These are phyloP conservation scores for Abelmoschus esculentus DNA, from an alignment of 345 rosid species.

Conservation along the genomic window DNA sequence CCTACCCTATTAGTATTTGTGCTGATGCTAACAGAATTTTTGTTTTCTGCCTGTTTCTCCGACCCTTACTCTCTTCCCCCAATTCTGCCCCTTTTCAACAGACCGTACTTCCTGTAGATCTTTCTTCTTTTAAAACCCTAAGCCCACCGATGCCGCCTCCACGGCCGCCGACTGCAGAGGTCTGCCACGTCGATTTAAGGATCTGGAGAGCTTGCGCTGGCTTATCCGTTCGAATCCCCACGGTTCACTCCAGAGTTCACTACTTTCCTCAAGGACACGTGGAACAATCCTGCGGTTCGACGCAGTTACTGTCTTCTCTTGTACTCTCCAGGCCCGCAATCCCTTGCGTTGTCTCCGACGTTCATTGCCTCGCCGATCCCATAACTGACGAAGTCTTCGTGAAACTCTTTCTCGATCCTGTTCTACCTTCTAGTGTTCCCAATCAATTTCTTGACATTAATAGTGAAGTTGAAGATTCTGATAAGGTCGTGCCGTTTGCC, in stretches of 20 bases:
- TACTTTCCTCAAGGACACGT: conserved; percentile 86
- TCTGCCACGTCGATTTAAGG: conserved; percentile 40
- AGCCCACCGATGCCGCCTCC: conserved; percentile 24
- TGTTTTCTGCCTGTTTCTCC: conserved; percentile 15
- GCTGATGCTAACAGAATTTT: neutral
- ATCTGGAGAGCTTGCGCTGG: conserved; percentile 92
- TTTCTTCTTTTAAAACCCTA: conserved; percentile 17
- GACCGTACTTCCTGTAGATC: neutral
- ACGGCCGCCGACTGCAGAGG: conserved; percentile 18
- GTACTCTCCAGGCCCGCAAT: conserved; percentile 26
- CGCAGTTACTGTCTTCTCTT: conserved; percentile 19
- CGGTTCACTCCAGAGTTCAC: conserved; percentile 57
- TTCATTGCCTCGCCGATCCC: conserved; percentile 56
- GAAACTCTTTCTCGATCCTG: conserved; percentile 31
- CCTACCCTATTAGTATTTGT: too few species aligned
- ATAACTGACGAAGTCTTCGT: conserved; percentile 71
- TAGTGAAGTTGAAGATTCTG: conserved; percentile 21
- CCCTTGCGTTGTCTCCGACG: conserved; percentile 41
- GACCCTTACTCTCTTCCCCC: conserved; percentile 18
- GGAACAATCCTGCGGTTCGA: conserved; percentile 43
- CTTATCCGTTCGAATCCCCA: conserved; percentile 49
- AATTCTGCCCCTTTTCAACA: neutral
- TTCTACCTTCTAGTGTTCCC: conserved; percentile 14
- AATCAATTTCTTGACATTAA: neutral
- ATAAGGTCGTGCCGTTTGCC: conserved; percentile 45